A percentile compares a stretch with the other conserved stretches of the same genome.
These are phyloP conservation scores for Citrus glauca DNA, from an alignment of 345 rosid species.

Conservation along the genomic window DNA sequence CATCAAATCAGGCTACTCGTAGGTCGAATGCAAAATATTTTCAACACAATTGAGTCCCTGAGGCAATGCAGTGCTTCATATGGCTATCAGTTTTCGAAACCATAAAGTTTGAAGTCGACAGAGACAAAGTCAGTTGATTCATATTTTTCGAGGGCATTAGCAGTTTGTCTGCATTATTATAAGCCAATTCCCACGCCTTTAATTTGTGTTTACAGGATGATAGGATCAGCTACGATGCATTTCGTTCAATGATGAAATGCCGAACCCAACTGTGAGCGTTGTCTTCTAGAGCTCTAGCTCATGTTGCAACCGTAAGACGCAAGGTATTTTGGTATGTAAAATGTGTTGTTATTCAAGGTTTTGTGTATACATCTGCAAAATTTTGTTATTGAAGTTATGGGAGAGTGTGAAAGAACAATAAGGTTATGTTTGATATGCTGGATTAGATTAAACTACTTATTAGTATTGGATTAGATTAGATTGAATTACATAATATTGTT, in stretches of 20 bases:
- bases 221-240: slow-evolving; percentile 77
- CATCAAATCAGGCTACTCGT: neutral
- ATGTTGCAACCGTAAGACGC: too few relatives aligned
- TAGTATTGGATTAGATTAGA: too few relatives aligned
- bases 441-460: too few relatives aligned
- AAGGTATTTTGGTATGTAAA: too few relatives aligned
- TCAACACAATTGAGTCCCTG: neutral
- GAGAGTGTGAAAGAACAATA: neutral
- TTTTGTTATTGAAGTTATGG: too few relatives aligned
- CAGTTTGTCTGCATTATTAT: neutral
- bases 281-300: slow-evolving; percentile 29
- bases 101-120: slow-evolving; percentile 58
- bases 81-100: slow-evolving; percentile 2
- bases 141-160: neutral
- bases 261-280: slow-evolving; percentile 54
- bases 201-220: slow-evolving; percentile 54
- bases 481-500: too few relatives aligned
- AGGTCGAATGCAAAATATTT: neutral
- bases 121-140: slow-evolving; percentile 61
- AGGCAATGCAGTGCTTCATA: slow-evolving; percentile 3
- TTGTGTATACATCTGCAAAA: too few relatives aligned
- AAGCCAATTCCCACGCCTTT: neutral
- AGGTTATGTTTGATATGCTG: too few relatives aligned
- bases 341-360: too few relatives aligned
- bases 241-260: slow-evolving; percentile 82